These are phyloP conservation scores for Bipolaris zeicola DNA, from an alignment of 2,329 filamentous ascomycete species.

Conservation along the genomic window DNA sequence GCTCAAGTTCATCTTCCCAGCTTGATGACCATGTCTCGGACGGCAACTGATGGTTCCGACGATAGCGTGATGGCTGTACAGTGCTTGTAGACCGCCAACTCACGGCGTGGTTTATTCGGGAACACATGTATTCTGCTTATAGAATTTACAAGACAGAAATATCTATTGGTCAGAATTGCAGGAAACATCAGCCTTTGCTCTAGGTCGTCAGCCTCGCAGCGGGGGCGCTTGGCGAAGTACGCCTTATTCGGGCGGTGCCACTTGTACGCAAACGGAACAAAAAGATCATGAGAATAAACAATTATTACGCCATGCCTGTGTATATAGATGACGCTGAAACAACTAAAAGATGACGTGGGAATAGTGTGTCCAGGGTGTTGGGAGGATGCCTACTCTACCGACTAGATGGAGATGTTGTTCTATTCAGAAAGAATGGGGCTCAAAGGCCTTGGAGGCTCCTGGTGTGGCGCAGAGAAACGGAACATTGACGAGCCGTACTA, in stretches of 20 bases:
- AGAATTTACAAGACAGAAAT: constrained; percentile 12
- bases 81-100: constrained; percentile 8
- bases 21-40: constrained; percentile 1
- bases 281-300: background rate
- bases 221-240: constrained; percentile 18
- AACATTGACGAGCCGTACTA: constrained; percentile 4
- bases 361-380: background rate
- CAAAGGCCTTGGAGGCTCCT: background rate
- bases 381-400: background rate
- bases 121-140: constrained; percentile 20
- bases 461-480: constrained; percentile 10
- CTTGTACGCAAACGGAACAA: background rate
- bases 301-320: constrained; percentile 1
- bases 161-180: constrained; percentile 19
- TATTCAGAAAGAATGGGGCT: background rate
- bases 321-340: constrained; percentile 5
- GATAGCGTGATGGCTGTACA: constrained; percentile 18
- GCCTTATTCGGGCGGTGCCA: constrained; percentile 17
- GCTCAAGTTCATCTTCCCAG: background rate
- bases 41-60: constrained; percentile 18
- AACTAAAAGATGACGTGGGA: background rate
- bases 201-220: constrained; percentile 16
- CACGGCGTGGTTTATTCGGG: constrained; percentile 20
- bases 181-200: constrained; percentile 10
- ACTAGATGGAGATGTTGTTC: background rate